These are phyloP conservation scores for Amaranthus tricolor DNA, from an alignment of 179 eudicot genomes.

Conservation along the genomic window DNA sequence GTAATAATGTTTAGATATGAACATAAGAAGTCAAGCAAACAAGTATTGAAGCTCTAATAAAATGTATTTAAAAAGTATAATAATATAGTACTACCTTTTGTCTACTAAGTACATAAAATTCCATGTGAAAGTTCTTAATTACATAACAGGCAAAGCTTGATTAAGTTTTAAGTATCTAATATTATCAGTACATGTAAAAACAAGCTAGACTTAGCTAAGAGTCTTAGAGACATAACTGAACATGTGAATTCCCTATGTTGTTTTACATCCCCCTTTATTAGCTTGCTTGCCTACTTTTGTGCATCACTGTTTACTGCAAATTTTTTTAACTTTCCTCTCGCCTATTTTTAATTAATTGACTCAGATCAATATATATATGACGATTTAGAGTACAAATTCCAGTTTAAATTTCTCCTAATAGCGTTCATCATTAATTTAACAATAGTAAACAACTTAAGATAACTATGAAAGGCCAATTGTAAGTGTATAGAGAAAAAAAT, in stretches of 20 bases:
- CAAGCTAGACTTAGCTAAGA: background rate
- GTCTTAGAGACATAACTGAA: constrained; percentile 8
- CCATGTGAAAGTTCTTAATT: constrained; percentile 33
- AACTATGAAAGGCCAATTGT: no score
- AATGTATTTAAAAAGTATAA: background rate
- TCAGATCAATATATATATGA: no score
- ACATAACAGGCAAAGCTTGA: constrained; percentile 16
- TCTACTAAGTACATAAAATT: constrained; percentile 12
- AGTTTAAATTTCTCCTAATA: no score
- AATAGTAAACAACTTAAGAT: no score
- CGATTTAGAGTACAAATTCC: no score
- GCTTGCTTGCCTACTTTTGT: constrained; percentile 17
- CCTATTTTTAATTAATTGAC: no score
- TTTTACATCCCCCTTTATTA: background rate
- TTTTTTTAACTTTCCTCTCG: constrained; percentile 5
- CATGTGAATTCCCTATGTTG: constrained; percentile 30
- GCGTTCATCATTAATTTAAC: no score
- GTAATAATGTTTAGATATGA: background rate
- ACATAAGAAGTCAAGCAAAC: constrained; percentile 10
- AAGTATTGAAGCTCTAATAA: background rate
- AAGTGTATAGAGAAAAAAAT: no score
- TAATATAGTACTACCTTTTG: background rate
- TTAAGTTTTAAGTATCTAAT: constrained; percentile 5
- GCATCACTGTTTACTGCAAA: constrained; percentile 14
- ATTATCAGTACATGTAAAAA: constrained; percentile 17